Base-by-base conservation (phyloP, 176 grass and related monocot genomes). In the Saccharum officinarum region DNA sequence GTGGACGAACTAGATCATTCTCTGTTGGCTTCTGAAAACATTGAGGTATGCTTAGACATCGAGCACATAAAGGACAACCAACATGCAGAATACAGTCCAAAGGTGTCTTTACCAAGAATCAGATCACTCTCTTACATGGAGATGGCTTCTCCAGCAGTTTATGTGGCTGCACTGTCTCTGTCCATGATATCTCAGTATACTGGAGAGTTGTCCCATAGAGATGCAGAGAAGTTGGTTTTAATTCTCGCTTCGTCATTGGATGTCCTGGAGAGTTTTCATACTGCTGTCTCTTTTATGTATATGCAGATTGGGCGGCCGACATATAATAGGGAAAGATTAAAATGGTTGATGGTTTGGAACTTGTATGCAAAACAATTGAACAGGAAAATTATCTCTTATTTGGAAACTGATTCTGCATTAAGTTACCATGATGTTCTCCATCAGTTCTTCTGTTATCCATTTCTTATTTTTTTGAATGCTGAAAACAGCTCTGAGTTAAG, bases 131-230 rank as follows among this genome's bases (percentile, higher is more conserved):
- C 20, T 71, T 80, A 84, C 84, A 84, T 76, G 74, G 79, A 83
- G 37, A 80, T 89, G 80, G 80, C 81, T 92, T 92, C 80, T 89
- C 91, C 91, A 87, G 65, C 39, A 80, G 84, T 84, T 87, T 89
- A 89, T 64, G 70, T 86, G 81, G 73, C 54, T 40, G 23, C 59
- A 59, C 23, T 92, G 2, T 87, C 80, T 73, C 45, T 92, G 36
- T 84, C 91, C 75, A 44, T 87, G 63, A 16, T 92, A 80, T 65
- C 84, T 67, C 75, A 81, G 76, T 84, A 69, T 76, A 80, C 71
- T 30, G 75, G 71, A 81, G 84, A 84, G 45, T 10, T 87, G 42
- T 81, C 64, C 40, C 80, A 45, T 52, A 36, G 18, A 40, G 65
- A 87, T 89, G 70, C 70, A 20, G 73, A 88, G 15, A 67, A 84